Percentiles rank a stretch among this genome's conserved stretches.
Evolutionary conservation across 164 flowering plant species (phyloP).

Genomic region (Berberis thunbergii): DNA sequence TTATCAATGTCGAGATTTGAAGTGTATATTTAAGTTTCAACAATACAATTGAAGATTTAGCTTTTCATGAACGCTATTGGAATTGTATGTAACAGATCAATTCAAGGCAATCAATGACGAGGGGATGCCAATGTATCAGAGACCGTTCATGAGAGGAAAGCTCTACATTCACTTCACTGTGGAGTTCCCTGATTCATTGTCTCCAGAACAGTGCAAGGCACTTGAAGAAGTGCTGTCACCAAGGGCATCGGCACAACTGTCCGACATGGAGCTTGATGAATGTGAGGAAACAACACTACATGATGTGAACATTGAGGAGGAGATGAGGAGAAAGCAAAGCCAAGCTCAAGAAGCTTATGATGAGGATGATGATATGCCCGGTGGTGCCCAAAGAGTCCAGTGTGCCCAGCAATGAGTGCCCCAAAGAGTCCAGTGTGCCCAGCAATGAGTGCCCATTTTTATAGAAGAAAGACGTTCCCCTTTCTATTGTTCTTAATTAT

Average conservation of each 20-base stretch:
- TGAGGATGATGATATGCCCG: slow-evolving; percentile 55
- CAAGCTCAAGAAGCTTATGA: slow-evolving; percentile 72
- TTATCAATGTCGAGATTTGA: not conserved
- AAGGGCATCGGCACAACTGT: slow-evolving; percentile 31
- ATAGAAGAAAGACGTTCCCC: too few relatives aligned
- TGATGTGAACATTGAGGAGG: slow-evolving; percentile 87
- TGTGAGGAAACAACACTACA: slow-evolving; percentile 89
- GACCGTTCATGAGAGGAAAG: slow-evolving; percentile 91
- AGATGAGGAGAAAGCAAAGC: slow-evolving; percentile 71
- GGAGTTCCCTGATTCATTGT: slow-evolving; percentile 68
- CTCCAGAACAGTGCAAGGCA: slow-evolving; percentile 52
- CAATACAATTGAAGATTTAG: too few relatives aligned
- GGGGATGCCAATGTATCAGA: slow-evolving; percentile 83
- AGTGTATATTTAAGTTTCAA: not conserved
- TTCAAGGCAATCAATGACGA: slow-evolving; percentile 87
- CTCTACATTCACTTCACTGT: slow-evolving; percentile 79
- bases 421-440: slow-evolving; percentile 79
- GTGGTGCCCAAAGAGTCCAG: slow-evolving; percentile 66
- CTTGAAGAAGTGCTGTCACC: slow-evolving; percentile 52
- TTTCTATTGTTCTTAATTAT: not conserved
- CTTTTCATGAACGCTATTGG: too few relatives aligned
- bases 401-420: slow-evolving; percentile 88
- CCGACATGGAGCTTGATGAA: slow-evolving; percentile 83
- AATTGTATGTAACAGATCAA: slow-evolving; percentile 32
- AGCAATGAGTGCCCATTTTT: slow-evolving; percentile 32